A percentile compares a stretch with the other conserved stretches of the same genome.
Evolutionary conservation across 495 filamentous ascomycete species (phyloP).

Genomic region (Penicilliopsis zonata): DNA sequence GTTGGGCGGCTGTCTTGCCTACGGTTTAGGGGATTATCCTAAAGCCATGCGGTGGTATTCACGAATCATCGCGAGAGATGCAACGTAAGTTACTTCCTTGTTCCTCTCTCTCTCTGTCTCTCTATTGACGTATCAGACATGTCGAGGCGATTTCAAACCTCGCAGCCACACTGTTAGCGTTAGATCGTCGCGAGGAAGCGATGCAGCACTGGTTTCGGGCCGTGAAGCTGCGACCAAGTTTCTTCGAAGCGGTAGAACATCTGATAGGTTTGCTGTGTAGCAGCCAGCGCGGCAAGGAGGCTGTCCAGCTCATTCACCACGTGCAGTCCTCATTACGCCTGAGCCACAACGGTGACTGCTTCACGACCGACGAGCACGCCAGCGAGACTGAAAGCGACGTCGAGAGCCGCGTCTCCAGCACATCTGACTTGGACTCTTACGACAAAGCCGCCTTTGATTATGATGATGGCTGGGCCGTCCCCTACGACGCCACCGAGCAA

Average conservation of each 20-base stretch:
- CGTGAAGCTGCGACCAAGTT: slow-evolving; percentile 72
- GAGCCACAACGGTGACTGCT: slow-evolving; percentile 32
- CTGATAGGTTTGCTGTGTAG: slow-evolving; percentile 79
- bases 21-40: slow-evolving; percentile 80
- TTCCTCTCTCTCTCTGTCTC: background rate
- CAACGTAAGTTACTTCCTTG: slow-evolving; percentile 43
- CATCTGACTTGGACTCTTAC: slow-evolving; percentile 35
- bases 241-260: slow-evolving; percentile 95
- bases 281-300: slow-evolving; percentile 70
- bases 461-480: slow-evolving; percentile 31
- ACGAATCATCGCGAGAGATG: slow-evolving; percentile 70
- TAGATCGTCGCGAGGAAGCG: slow-evolving; percentile 74
- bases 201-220: slow-evolving; percentile 77
- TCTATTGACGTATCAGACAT: slow-evolving; percentile 44
- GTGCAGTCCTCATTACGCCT: slow-evolving; percentile 68
- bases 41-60: slow-evolving; percentile 83
- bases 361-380: slow-evolving; percentile 38
- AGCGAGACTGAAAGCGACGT: slow-evolving; percentile 45
- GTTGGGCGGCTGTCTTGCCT: slow-evolving; percentile 84
- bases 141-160: slow-evolving; percentile 93
- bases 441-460: slow-evolving; percentile 48
- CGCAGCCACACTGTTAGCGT: slow-evolving; percentile 74
- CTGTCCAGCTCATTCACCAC: slow-evolving; percentile 78
- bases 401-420: slow-evolving; percentile 37
- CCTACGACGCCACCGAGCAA: slow-evolving; percentile 18